Percentiles rank a stretch among this genome's conserved stretches.
phyloP scores from a whole-genome alignment of 2,329 filamentous ascomycete genomes.

The Calonectria ilicicola region DNA sequence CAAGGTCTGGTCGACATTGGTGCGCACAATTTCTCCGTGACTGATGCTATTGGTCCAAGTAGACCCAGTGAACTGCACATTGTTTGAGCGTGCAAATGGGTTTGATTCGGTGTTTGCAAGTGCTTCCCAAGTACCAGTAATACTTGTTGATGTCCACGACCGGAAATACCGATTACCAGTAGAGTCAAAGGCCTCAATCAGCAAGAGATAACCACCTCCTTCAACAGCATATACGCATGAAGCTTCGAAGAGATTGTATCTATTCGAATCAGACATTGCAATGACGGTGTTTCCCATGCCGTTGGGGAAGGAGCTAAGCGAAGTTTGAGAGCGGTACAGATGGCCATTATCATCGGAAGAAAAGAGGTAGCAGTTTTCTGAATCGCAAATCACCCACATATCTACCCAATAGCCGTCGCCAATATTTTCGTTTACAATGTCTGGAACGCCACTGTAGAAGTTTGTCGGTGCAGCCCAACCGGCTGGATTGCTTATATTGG shows the following conservation, averaged over 20 bases:
- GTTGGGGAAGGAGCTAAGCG: not conserved
- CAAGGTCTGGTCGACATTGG: conserved; percentile 4
- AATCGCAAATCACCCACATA: conserved; percentile 18
- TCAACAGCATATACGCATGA: conserved; percentile 4
- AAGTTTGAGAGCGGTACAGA: conserved; percentile 6
- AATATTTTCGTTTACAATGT: conserved; percentile 3
- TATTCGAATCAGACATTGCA: conserved; percentile 8
- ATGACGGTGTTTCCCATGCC: conserved; percentile 7
- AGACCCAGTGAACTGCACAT: not conserved
- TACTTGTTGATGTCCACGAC: conserved; percentile 2
- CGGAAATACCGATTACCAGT: conserved; percentile 12
- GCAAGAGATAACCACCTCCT: conserved; percentile 6
- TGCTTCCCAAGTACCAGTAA: not conserved
- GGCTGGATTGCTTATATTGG: not conserved
- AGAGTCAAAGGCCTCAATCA: conserved; percentile 8
- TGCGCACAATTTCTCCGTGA: conserved; percentile 9
- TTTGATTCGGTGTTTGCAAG: conserved; percentile 1
- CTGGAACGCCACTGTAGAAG: not conserved
- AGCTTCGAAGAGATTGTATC: conserved; percentile 1
- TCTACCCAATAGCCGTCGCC: conserved; percentile 13
- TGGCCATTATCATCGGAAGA: conserved; percentile 17
- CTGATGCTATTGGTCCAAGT: conserved; percentile 11
- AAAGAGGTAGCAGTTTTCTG: not conserved
- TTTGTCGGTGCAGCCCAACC: conserved; percentile 11
- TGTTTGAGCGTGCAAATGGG: conserved; percentile 1